These are phyloP conservation scores for Melampsora americana DNA, from an alignment of 1,284 basidiomycete genomes.

Conservation along the genomic window DNA sequence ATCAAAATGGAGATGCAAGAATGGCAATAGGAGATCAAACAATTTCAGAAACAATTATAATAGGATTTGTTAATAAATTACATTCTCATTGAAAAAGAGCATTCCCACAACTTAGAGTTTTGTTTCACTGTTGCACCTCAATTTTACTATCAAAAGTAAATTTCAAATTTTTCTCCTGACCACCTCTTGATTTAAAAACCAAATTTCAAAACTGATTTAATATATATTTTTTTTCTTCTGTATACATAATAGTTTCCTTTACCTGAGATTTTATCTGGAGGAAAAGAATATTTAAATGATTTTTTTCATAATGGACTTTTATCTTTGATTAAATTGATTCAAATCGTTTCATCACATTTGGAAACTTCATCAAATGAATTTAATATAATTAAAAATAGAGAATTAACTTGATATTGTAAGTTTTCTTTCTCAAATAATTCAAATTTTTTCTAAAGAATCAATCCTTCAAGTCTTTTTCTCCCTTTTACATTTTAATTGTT, in stretches of 20 bases:
- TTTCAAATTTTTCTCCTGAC: no score
- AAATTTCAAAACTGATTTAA: neutral
- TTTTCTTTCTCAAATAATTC: no score
- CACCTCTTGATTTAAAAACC: no score
- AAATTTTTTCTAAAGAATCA: neutral
- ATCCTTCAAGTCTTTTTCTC: no score
- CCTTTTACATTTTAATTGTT: neutral
- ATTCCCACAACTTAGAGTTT: conserved; percentile 8
- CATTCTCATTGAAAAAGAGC: conserved; percentile 20
- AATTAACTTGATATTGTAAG: conserved; percentile 30
- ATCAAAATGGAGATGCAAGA: conserved; percentile 27
- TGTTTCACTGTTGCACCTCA: conserved; percentile 23
- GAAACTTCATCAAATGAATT: conserved; percentile 17
- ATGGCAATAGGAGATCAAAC: conserved; percentile 30
- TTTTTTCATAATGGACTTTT: conserved; percentile 31
- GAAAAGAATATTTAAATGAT: conserved; percentile 13
- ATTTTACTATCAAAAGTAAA: conserved; percentile 30
- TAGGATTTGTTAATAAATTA: conserved; percentile 31
- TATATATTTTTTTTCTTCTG: neutral
- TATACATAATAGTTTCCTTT: conserved; percentile 17
- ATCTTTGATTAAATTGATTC: conserved; percentile 21
- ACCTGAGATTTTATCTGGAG: conserved; percentile 1
- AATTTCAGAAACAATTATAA: conserved; percentile 12
- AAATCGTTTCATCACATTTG: neutral
- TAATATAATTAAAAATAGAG: conserved; percentile 12